Evolutionary conservation across 495 filamentous ascomycete species (phyloP).

Genomic region (Schizothecium vesticola): DNA sequence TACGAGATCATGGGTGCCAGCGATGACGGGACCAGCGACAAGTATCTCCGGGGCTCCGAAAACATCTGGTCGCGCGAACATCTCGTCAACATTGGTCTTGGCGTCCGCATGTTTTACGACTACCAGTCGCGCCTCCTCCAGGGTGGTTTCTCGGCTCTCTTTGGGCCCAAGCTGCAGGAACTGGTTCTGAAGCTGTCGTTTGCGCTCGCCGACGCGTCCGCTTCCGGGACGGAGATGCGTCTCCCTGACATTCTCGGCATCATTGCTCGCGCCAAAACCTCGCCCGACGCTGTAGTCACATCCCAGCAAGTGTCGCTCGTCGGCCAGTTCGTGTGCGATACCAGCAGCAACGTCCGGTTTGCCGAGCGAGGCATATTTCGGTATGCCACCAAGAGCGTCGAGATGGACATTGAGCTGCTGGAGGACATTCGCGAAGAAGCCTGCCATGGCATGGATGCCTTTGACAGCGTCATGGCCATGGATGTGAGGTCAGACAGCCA

Average conservation of each 20-base stretch:
- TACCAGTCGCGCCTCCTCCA: slow-evolving; percentile 49
- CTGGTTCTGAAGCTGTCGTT: slow-evolving; percentile 48
- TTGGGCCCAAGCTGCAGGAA: slow-evolving; percentile 45
- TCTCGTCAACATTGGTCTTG: slow-evolving; percentile 39
- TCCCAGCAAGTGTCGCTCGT: slow-evolving; percentile 44
- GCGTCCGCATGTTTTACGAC: slow-evolving; percentile 46
- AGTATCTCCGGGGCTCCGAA: slow-evolving; percentile 18
- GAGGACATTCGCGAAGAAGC: slow-evolving; percentile 48
- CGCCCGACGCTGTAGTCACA: slow-evolving; percentile 35
- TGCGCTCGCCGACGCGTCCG: slow-evolving; percentile 33
- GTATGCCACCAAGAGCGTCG: slow-evolving; percentile 43
- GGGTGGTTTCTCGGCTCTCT: slow-evolving; percentile 44
- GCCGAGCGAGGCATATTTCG: slow-evolving; percentile 43
- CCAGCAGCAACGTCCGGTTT: slow-evolving; percentile 35
- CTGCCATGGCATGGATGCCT: slow-evolving; percentile 47
- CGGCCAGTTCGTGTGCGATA: slow-evolving; percentile 43
- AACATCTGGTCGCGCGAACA: slow-evolving; percentile 43
- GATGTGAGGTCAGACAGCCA: slow-evolving; percentile 19
- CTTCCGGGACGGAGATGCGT: slow-evolving; percentile 26
- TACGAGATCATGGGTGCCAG: slow-evolving; percentile 43
- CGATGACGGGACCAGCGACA: slow-evolving; percentile 17
- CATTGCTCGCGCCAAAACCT: slow-evolving; percentile 43
- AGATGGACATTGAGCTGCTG: slow-evolving; percentile 44
- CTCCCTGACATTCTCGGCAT: slow-evolving; percentile 47
- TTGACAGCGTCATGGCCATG: slow-evolving; percentile 36